A percentile compares a stretch with the other conserved stretches of the same genome.
These are phyloP conservation scores for Chlorella sp. DNA, from an alignment of 139 green algal genomes.

Conservation along the genomic window DNA sequence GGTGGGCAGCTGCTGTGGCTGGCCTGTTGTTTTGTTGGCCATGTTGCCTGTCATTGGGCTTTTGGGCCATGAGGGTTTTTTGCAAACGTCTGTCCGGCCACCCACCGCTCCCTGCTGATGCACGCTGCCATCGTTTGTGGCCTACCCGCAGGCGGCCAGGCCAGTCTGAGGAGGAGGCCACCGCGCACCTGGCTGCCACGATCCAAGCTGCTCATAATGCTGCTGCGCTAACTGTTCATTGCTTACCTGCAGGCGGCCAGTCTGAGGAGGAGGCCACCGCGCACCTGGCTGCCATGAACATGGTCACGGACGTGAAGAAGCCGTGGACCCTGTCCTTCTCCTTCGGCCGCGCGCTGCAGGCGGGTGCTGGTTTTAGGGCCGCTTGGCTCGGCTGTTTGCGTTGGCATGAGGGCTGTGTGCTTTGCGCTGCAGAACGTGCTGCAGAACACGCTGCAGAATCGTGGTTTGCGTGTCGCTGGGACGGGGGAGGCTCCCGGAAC, in stretches of 20 bases:
- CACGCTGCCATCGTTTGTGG: no score
- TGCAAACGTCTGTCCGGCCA: no score
- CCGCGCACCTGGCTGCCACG: slow-evolving; percentile 78
- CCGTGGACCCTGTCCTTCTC: slow-evolving; percentile 93
- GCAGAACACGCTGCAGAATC: no score
- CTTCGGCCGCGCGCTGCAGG: slow-evolving; percentile 82
- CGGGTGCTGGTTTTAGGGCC: background rate
- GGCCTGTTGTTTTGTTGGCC: background rate
- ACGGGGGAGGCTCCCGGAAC: no score
- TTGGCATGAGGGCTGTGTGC: background rate
- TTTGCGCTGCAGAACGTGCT: no score
- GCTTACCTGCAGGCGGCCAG: slow-evolving; percentile 57
- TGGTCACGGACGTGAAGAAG: slow-evolving; percentile 52
- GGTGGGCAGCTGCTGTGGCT: background rate
- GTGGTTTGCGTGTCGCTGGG: no score
- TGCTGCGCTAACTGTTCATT: background rate
- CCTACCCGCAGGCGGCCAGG: slow-evolving; percentile 59
- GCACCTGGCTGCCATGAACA: slow-evolving; percentile 81
- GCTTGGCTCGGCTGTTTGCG: background rate
- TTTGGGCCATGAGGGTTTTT: no score
- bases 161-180: slow-evolving; percentile 82
- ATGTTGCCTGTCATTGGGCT: background rate
- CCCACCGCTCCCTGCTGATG: no score
- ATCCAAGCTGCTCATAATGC: slow-evolving; percentile 35
- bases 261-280: slow-evolving; percentile 86